Percentiles rank a stretch among this genome's conserved stretches.
These are phyloP conservation scores for Trichoderma semiorbis DNA, from an alignment of 2,329 filamentous ascomycete species.

Conservation along the genomic window DNA sequence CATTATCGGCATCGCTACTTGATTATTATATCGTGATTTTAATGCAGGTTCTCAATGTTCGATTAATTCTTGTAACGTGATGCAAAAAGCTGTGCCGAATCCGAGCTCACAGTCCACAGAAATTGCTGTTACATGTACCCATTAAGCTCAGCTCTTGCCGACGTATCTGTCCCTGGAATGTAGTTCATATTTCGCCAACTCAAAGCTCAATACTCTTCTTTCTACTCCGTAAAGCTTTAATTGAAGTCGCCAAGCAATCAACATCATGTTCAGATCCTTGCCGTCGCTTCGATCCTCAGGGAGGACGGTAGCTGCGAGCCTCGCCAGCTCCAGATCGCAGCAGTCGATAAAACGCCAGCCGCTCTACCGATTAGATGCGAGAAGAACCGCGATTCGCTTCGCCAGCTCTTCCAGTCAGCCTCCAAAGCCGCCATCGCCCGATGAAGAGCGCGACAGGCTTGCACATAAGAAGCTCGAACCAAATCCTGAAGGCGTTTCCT, in stretches of 20 bases:
- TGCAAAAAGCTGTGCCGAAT: not conserved
- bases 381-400: not conserved
- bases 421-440: slow-evolving; percentile 35
- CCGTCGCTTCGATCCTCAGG: not conserved
- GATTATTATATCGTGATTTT: not conserved
- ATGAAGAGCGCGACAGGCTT: slow-evolving; percentile 55
- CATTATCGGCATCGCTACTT: not conserved
- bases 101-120: not conserved
- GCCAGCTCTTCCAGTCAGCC: slow-evolving; percentile 21
- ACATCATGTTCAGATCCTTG: slow-evolving; percentile 31
- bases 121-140: not conserved
- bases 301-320: not conserved
- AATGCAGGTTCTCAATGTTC: not conserved
- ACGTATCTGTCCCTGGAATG: not conserved
- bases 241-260: not conserved
- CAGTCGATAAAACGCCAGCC: slow-evolving; percentile 25
- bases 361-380: slow-evolving; percentile 15
- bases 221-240: not conserved
- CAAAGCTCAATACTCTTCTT: not conserved
- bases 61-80: not conserved
- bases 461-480: slow-evolving; percentile 54
- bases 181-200: not conserved
- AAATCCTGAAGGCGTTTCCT: slow-evolving; percentile 56
- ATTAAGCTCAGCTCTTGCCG: not conserved
- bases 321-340: slow-evolving; percentile 15